phyloP scores from a whole-genome alignment of 2,329 filamentous ascomycete species.

The Dactylellina cionopaga region DNA sequence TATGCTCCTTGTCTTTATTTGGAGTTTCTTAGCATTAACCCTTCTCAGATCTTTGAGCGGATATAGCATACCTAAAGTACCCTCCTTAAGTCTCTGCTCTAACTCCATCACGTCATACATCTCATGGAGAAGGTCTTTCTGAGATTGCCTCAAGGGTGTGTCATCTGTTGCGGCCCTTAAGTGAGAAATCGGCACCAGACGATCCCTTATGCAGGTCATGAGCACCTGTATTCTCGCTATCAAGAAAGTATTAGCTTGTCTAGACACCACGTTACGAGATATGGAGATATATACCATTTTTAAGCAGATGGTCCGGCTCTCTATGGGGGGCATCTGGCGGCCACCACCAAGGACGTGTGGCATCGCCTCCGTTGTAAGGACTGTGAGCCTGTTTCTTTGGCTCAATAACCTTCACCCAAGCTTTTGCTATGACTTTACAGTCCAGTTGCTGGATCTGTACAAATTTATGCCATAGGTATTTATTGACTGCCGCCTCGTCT shows the following conservation, averaged over 20 bases:
- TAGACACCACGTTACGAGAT: neutral
- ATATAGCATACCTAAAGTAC: constrained; percentile 3
- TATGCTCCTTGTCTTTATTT: constrained; percentile 19
- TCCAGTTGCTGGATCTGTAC: constrained; percentile 75
- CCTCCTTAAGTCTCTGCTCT: constrained; percentile 6
- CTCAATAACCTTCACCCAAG: constrained; percentile 78
- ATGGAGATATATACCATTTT: constrained; percentile 66
- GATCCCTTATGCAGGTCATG: too few species aligned
- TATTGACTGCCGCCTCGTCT: constrained; percentile 67
- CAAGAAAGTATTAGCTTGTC: too few species aligned
- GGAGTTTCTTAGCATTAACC: neutral
- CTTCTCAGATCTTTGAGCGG: neutral
- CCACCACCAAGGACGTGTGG: constrained; percentile 74
- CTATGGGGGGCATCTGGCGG: constrained; percentile 72
- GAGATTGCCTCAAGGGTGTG: neutral
- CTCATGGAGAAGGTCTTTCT: constrained; percentile 29
- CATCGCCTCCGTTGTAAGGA: constrained; percentile 74
- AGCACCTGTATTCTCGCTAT: too few species aligned
- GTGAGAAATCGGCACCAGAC: constrained; percentile 3
- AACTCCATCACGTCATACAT: constrained; percentile 23
- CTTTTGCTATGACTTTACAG: constrained; percentile 77
- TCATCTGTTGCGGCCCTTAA: constrained; percentile 24
- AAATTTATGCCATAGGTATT: constrained; percentile 71
- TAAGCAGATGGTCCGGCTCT: constrained; percentile 78
- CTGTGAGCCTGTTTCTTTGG: constrained; percentile 82